Evolutionary conservation across 169 alveolate genomes (phyloP).

Genomic region (Theileria parva): DNA sequence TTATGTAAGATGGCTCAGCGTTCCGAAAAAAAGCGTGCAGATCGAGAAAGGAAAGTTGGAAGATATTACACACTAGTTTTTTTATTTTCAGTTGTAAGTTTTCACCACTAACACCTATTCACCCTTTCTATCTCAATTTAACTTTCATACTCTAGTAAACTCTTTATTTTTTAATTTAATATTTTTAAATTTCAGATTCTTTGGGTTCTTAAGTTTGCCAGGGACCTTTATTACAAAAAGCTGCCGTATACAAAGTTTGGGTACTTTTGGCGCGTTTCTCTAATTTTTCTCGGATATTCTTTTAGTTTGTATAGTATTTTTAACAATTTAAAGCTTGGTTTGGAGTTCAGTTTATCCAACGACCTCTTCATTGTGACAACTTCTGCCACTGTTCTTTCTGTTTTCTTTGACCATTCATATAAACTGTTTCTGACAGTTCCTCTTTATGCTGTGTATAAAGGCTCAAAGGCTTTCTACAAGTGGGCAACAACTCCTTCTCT

Average conservation of each 20-base stretch:
- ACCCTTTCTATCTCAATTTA: background rate
- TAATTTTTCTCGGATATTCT: constrained; percentile 25
- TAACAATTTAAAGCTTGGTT: constrained; percentile 37
- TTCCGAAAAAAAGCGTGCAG: constrained; percentile 63
- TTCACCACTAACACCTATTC: background rate
- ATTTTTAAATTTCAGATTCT: background rate
- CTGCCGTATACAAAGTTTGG: constrained; percentile 14
- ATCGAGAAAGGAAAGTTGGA: constrained; percentile 37
- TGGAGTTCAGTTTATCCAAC: constrained; percentile 58
- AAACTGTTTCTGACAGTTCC: constrained; percentile 47
- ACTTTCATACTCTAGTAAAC: background rate
- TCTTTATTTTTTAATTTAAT: background rate
- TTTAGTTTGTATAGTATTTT: constrained; percentile 31
- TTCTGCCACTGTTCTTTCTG: constrained; percentile 23
- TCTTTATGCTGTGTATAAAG: constrained; percentile 40
- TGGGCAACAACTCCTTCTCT: constrained; percentile 65
- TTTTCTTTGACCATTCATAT: constrained; percentile 45
- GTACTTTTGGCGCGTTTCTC: constrained; percentile 35
- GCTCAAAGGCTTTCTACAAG: constrained; percentile 5
- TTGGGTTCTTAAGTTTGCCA: constrained; percentile 10
- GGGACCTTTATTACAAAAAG: background rate
- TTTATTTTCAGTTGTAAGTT: constrained; percentile 25
- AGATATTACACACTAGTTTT: constrained; percentile 23
- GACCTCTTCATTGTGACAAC: constrained; percentile 58
- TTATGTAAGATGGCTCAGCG: constrained; percentile 52